These are phyloP conservation scores for Penicillium macrosclerotiorum DNA, from an alignment of 495 filamentous ascomycete species.

Conservation along the genomic window DNA sequence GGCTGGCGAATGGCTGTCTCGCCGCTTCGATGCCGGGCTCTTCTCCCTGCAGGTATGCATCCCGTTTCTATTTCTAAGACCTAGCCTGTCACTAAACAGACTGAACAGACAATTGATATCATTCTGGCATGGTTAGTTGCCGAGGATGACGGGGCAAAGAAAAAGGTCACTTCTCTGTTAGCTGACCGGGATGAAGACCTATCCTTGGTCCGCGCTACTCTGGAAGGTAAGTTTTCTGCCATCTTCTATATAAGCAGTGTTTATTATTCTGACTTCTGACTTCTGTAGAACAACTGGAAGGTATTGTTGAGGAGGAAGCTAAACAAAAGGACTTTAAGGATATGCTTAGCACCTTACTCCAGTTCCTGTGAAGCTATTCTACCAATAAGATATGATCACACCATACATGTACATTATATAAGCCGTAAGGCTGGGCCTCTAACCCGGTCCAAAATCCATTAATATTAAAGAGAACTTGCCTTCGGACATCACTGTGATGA, in stretches of 20 bases:
- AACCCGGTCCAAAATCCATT: no score
- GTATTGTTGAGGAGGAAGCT: slow-evolving; percentile 53
- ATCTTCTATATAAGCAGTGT: background rate
- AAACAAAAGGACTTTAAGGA: slow-evolving; percentile 61
- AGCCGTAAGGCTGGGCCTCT: no score
- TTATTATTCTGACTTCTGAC: slow-evolving; percentile 20
- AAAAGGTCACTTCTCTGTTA: slow-evolving; percentile 60
- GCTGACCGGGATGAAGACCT: slow-evolving; percentile 67
- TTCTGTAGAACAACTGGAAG: slow-evolving; percentile 58
- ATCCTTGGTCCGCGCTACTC: slow-evolving; percentile 58
- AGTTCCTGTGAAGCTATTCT: slow-evolving; percentile 35
- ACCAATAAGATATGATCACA: no score
- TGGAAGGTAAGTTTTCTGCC: slow-evolving; percentile 56
- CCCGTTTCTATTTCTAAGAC: background rate
- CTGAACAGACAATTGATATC: slow-evolving; percentile 79
- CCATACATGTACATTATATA: no score
- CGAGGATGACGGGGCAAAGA: slow-evolving; percentile 79
- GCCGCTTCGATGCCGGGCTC: slow-evolving; percentile 81
- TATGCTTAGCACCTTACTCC: slow-evolving; percentile 67
- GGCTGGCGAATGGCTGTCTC: slow-evolving; percentile 78
- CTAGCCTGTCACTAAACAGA: no score
- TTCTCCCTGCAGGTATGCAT: slow-evolving; percentile 68
- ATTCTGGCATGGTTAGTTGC: slow-evolving; percentile 90
- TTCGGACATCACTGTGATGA: no score
- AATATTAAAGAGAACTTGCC: no score